These are phyloP conservation scores for Barnettozyma pratensis DNA, from an alignment of 805 yeast species.

Conservation along the genomic window DNA sequence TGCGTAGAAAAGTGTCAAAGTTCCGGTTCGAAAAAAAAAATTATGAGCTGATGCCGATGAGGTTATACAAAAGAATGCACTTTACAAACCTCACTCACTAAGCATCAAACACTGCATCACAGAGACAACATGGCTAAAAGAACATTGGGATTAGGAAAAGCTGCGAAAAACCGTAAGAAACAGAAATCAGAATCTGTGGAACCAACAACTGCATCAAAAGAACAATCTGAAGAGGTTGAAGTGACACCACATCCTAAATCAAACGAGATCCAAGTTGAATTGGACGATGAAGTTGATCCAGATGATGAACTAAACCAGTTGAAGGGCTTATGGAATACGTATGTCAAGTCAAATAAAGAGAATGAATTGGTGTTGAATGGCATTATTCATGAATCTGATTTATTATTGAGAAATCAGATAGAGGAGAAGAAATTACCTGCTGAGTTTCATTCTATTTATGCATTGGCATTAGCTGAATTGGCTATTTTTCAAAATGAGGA, in stretches of 20 bases:
- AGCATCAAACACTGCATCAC: no score
- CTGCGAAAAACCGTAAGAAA: constrained; percentile 44
- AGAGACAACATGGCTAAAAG: constrained; percentile 48
- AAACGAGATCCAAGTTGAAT: constrained; percentile 55
- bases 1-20: neutral
- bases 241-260: constrained; percentile 20
- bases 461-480: constrained; percentile 61
- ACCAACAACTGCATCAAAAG: constrained; percentile 9
- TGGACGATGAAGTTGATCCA: constrained; percentile 64
- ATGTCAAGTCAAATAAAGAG: constrained; percentile 48
- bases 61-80: no score
- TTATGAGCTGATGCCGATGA: neutral
- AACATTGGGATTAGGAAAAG: constrained; percentile 60
- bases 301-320: constrained; percentile 79
- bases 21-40: neutral
- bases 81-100: no score
- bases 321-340: constrained; percentile 66
- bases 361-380: constrained; percentile 71
- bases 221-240: constrained; percentile 7
- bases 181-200: constrained; percentile 24
- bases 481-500: constrained; percentile 50
- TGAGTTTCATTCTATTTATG: constrained; percentile 69
- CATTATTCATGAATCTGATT: constrained; percentile 87
- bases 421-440: constrained; percentile 34
- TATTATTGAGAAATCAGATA: constrained; percentile 47